Conservation (phyloP, 768 basidiomycete species). For the Pseudohyphozyma bogoriensis region DNA sequence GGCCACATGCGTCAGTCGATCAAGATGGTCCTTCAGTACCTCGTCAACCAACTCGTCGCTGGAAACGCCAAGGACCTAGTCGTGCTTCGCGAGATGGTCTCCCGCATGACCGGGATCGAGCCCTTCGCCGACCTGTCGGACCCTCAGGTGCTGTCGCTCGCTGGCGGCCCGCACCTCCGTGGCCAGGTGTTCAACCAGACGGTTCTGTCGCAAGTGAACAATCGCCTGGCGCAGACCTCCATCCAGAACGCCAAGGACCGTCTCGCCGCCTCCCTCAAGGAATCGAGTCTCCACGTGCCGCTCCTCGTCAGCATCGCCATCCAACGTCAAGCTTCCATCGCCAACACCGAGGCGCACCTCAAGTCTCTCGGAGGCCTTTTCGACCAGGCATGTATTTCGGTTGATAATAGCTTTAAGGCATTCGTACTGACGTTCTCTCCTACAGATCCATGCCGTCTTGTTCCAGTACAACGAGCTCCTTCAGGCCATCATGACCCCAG, state of each 20-base stretch:
- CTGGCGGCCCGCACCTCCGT: constrained; percentile 74
- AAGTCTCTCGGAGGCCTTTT: constrained; percentile 80
- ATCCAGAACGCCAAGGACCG: constrained; percentile 35
- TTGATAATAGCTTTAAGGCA: neutral
- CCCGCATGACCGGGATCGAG: constrained; percentile 90
- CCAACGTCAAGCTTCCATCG: constrained; percentile 76
- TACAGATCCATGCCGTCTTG: constrained; percentile 78
- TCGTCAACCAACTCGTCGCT: constrained; percentile 78
- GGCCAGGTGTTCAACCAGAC: constrained; percentile 56
- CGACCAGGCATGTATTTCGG: constrained; percentile 62
- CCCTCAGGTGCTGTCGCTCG: constrained; percentile 77
- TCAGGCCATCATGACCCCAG: constrained; percentile 51
- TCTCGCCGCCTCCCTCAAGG: constrained; percentile 36
- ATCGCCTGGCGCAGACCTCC: constrained; percentile 32
- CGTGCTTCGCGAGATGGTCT: constrained; percentile 82
- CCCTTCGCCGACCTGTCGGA: constrained; percentile 82
- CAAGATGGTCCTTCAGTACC: constrained; percentile 62
- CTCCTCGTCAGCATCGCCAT: constrained; percentile 86
- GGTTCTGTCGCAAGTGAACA: constrained; percentile 22
- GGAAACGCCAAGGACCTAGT: constrained; percentile 78
- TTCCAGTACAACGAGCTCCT: constrained; percentile 86
- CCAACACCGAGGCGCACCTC: constrained; percentile 54
- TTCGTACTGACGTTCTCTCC: constrained; percentile 1
- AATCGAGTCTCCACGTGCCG: constrained; percentile 61
- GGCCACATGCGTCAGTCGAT: constrained; percentile 53